phyloP scores from a whole-genome alignment of 352 stramenopile genomes.

The Blastocystis sp. region DNA sequence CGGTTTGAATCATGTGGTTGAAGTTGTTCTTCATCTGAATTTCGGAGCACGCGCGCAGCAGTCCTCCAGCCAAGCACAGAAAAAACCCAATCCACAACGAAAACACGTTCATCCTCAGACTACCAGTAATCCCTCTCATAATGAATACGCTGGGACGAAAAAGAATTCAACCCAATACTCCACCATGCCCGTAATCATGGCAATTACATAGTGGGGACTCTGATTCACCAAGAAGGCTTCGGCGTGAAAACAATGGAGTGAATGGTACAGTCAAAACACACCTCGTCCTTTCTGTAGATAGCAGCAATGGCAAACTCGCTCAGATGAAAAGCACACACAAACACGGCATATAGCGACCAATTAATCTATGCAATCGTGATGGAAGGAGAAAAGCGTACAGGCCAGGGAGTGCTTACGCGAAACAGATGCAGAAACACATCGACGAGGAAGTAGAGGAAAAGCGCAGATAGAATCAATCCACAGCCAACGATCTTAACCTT shows the following conservation, averaged over 20 bases:
- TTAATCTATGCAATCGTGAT: slow-evolving; percentile 20
- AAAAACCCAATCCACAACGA: slow-evolving; percentile 36
- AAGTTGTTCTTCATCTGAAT: slow-evolving; percentile 66
- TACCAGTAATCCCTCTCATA: background rate
- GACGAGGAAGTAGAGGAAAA: slow-evolving; percentile 33
- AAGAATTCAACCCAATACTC: slow-evolving; percentile 68
- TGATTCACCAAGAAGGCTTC: slow-evolving; percentile 67
- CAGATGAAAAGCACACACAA: slow-evolving; percentile 66
- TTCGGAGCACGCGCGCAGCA: slow-evolving; percentile 21
- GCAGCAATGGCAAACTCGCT: slow-evolving; percentile 63
- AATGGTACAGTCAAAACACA: slow-evolving; percentile 55
- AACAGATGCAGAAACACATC: background rate
- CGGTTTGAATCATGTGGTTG: slow-evolving; percentile 8
- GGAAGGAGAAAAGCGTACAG: background rate
- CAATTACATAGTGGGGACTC: slow-evolving; percentile 49
- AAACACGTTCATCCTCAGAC: slow-evolving; percentile 5
- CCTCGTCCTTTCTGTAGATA: slow-evolving; percentile 28
- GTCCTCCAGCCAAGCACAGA: slow-evolving; percentile 40
- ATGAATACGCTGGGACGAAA: slow-evolving; percentile 26
- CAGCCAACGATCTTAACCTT: slow-evolving; percentile 37
- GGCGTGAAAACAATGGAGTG: background rate
- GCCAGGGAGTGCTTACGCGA: slow-evolving; percentile 17
- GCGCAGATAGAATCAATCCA: background rate
- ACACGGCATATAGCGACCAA: slow-evolving; percentile 59
- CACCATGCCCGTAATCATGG: slow-evolving; percentile 62